Conservation (phyloP, 306 rosid species). For the Medicago truncatula region DNA sequence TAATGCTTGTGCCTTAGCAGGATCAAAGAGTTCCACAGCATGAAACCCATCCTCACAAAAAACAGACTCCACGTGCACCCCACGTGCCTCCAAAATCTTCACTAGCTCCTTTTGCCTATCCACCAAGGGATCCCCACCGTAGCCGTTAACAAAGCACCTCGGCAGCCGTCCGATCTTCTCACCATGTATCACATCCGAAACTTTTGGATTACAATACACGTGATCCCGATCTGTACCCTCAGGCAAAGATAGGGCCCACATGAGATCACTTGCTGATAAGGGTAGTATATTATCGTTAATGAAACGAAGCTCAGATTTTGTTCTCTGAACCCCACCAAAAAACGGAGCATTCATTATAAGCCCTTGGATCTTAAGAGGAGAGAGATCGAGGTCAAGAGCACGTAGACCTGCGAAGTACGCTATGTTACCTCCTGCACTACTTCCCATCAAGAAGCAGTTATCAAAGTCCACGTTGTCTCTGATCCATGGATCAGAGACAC, state of each 20-base stretch:
- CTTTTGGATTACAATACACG: constrained; percentile 65
- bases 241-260: constrained; percentile 71
- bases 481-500: constrained; percentile 63
- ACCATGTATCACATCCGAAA: background rate
- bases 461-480: constrained; percentile 55
- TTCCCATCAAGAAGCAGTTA: constrained; percentile 60
- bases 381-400: constrained; percentile 47
- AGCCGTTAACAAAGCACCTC: constrained; percentile 54
- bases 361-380: constrained; percentile 56
- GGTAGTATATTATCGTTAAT: constrained; percentile 57
- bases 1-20: constrained; percentile 45
- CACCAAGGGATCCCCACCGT: constrained; percentile 69
- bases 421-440: constrained; percentile 68
- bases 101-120: constrained; percentile 66
- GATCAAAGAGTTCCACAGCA: constrained; percentile 66
- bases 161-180: constrained; percentile 65
- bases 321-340: constrained; percentile 62
- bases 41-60: constrained; percentile 64
- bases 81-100: constrained; percentile 54
- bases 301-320: constrained; percentile 55
- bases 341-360: constrained; percentile 54
- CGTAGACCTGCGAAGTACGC: constrained; percentile 65
- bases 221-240: constrained; percentile 69
- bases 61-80: constrained; percentile 51
- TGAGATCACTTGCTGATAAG: constrained; percentile 54